These are phyloP conservation scores for Euphorbia tirucalli DNA, from an alignment of 345 rosid genomes.

Conservation along the genomic window DNA sequence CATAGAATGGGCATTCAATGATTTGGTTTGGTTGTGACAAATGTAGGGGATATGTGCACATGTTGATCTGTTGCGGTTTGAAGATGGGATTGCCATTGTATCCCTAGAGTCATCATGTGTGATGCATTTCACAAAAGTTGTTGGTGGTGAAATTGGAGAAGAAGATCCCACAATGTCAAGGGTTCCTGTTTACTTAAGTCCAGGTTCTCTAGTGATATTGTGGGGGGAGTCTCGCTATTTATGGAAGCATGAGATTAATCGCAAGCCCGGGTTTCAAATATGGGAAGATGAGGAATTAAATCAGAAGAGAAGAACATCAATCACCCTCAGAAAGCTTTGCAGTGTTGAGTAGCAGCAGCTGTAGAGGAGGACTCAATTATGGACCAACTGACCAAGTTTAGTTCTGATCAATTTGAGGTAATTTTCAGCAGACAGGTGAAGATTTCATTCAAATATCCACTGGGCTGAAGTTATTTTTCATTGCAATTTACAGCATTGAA, in stretches of 20 bases:
- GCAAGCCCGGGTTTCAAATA: slow-evolving; percentile 76
- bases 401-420: no score
- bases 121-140: slow-evolving; percentile 63
- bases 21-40: background rate
- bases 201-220: slow-evolving; percentile 83
- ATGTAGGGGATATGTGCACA: slow-evolving; percentile 90
- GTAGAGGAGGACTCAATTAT: background rate
- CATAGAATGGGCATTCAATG: background rate
- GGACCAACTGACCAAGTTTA: background rate
- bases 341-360: slow-evolving; percentile 26
- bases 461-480: background rate
- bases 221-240: slow-evolving; percentile 75
- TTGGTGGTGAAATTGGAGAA: slow-evolving; percentile 14
- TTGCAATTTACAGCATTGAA: background rate
- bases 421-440: no score
- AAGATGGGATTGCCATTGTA: slow-evolving; percentile 81
- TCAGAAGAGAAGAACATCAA: slow-evolving; percentile 67
- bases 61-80: slow-evolving; percentile 85
- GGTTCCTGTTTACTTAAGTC: slow-evolving; percentile 55
- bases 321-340: slow-evolving; percentile 73
- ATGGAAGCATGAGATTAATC: slow-evolving; percentile 92
- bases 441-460: no score
- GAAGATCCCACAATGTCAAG: slow-evolving; percentile 12
- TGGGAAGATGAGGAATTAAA: slow-evolving; percentile 68
- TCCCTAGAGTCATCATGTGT: slow-evolving; percentile 83